Percentiles rank a stretch among this genome's conserved stretches.
Evolutionary conservation across 2,329 filamentous ascomycete genomes (phyloP).

Genomic region (Aschersonia sp.): DNA sequence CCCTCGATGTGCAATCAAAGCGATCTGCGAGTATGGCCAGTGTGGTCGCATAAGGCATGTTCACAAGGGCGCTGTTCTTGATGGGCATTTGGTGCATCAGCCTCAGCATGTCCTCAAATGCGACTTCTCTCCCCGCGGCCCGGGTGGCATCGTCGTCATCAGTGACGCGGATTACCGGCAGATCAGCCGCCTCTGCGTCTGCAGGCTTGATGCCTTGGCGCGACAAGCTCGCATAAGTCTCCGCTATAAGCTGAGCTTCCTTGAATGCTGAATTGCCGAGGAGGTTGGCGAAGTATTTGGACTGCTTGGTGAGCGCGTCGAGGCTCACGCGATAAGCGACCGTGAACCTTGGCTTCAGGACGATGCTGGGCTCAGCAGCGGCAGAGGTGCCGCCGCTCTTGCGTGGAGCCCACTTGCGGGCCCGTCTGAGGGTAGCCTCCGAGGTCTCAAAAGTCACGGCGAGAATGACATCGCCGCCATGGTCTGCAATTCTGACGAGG

Average conservation of each 20-base stretch:
- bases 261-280: conserved; percentile 48
- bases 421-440: conserved; percentile 29
- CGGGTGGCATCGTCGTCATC: conserved; percentile 57
- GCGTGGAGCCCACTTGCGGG: conserved; percentile 21
- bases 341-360: conserved; percentile 19
- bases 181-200: conserved; percentile 30
- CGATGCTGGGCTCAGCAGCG: conserved; percentile 1
- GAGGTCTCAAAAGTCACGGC: conserved; percentile 51
- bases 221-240: conserved; percentile 33
- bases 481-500: conserved; percentile 34
- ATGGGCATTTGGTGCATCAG: conserved; percentile 44
- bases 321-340: conserved; percentile 46
- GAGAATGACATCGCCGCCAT: conserved; percentile 48
- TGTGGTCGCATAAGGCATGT: conserved; percentile 49
- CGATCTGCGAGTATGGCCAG: conserved; percentile 58
- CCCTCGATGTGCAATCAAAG: conserved; percentile 47
- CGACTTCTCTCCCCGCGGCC: conserved; percentile 40
- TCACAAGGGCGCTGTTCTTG: conserved; percentile 22
- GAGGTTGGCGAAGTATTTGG: conserved; percentile 55
- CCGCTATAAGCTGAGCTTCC: conserved; percentile 42
- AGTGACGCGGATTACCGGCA: conserved; percentile 50
- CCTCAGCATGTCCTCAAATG: conserved; percentile 53
- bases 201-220: conserved; percentile 29
- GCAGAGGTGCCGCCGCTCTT: conserved; percentile 2
- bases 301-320: conserved; percentile 40